Evolutionary conservation across 108 stramenopile species (phyloP).

Genomic region (Chaetoceros tenuissimus): DNA sequence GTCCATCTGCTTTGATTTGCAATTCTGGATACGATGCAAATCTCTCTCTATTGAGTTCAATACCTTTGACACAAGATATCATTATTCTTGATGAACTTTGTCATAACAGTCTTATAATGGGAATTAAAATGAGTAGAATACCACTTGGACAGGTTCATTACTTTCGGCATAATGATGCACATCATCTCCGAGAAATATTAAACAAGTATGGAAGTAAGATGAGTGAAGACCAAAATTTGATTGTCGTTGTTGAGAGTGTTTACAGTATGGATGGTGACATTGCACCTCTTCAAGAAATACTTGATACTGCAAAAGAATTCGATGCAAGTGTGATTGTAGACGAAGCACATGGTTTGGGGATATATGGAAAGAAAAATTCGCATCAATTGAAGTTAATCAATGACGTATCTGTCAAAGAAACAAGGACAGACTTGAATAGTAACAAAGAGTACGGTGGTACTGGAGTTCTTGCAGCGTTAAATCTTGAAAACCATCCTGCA

Average conservation of each 20-base stretch:
- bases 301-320: constrained; percentile 43
- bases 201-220: not conserved
- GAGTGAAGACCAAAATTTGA: constrained; percentile 6
- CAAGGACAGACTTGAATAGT: not conserved
- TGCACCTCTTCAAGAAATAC: constrained; percentile 75
- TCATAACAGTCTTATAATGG: constrained; percentile 91
- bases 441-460: constrained; percentile 31
- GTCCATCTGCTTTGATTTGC: constrained; percentile 77
- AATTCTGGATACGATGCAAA: constrained; percentile 98
- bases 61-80: constrained; percentile 45
- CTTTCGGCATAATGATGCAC: constrained; percentile 80
- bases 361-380: constrained; percentile 50
- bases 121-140: constrained; percentile 54
- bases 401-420: not conserved
- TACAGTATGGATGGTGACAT: constrained; percentile 98
- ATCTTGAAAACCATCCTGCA: constrained; percentile 73
- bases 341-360: constrained; percentile 86
- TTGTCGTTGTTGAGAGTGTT: constrained; percentile 91
- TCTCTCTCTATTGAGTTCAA: constrained; percentile 70
- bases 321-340: constrained; percentile 76
- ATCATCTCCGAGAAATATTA: constrained; percentile 48
- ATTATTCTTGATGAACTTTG: constrained; percentile 88
- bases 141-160: constrained; percentile 7
- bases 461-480: constrained; percentile 62
- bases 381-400: not conserved